Conservation (phyloP, 2,329 filamentous ascomycete genomes). For the Elsinoe arachidis region DNA sequence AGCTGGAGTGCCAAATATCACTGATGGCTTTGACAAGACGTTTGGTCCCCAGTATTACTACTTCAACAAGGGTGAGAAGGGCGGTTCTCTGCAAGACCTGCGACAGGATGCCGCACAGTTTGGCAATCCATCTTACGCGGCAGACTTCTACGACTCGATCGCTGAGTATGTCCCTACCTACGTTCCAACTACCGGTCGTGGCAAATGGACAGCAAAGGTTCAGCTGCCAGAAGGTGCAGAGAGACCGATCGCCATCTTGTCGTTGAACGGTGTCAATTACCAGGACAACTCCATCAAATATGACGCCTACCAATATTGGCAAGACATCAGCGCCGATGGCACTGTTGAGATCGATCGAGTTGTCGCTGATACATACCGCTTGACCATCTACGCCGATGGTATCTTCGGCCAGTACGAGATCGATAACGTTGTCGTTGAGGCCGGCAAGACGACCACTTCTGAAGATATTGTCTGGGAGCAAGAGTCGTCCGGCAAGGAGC, state of each 20-base stretch:
- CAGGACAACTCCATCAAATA: conserved; percentile 51
- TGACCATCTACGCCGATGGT: conserved; percentile 55
- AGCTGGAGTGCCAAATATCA: conserved; percentile 55
- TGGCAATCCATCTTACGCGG: conserved; percentile 47
- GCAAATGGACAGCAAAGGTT: conserved; percentile 43
- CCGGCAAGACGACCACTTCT: conserved; percentile 32
- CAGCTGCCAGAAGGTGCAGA: conserved; percentile 44
- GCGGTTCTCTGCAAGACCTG: conserved; percentile 40
- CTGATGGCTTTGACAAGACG: conserved; percentile 55
- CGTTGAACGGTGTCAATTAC: conserved; percentile 44
- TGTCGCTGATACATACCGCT: conserved; percentile 50
- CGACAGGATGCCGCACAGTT: conserved; percentile 47
- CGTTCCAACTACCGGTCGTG: conserved; percentile 44
- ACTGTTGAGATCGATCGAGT: conserved; percentile 46
- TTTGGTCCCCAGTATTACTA: conserved; percentile 57
- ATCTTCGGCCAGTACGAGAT: conserved; percentile 53
- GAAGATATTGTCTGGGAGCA: conserved; percentile 42
- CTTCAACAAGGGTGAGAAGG: conserved; percentile 49
- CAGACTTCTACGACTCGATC: conserved; percentile 55
- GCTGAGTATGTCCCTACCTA: conserved; percentile 52
- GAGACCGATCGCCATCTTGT: conserved; percentile 48
- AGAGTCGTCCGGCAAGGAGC: conserved; percentile 49
- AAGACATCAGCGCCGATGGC: conserved; percentile 41
- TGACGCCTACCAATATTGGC: conserved; percentile 56
- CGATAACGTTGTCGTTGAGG: conserved; percentile 41